Conservation (phyloP, 2,329 filamentous ascomycete genomes). For the Pseudohalonectria lignicola region DNA sequence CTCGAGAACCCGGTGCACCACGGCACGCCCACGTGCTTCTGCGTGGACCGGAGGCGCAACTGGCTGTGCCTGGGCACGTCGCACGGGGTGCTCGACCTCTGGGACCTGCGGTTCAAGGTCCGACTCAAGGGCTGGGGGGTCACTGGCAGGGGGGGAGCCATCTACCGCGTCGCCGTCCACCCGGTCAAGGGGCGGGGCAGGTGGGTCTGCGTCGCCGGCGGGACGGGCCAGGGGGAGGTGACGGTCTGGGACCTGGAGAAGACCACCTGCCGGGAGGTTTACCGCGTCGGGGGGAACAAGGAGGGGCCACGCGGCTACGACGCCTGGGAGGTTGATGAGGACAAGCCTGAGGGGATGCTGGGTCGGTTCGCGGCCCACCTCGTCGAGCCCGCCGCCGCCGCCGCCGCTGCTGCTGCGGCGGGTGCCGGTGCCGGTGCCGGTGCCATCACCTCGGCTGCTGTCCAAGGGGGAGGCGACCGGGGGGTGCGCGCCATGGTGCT, state of each 20-base stretch:
- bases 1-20: slow-evolving; percentile 86
- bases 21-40: slow-evolving; percentile 84
- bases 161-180: slow-evolving; percentile 71
- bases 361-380: slow-evolving; percentile 69
- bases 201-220: slow-evolving; percentile 82
- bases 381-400: slow-evolving; percentile 48
- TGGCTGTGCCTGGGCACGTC: slow-evolving; percentile 90
- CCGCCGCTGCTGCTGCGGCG: slow-evolving; percentile 16
- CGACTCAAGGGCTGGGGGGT: slow-evolving; percentile 82
- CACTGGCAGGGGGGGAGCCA: slow-evolving; percentile 65
- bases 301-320: slow-evolving; percentile 59
- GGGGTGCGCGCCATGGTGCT: slow-evolving; percentile 68
- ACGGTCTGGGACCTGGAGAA: slow-evolving; percentile 96
- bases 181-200: slow-evolving; percentile 67
- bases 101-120: slow-evolving; percentile 93
- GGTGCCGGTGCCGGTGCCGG: slow-evolving; percentile 48
- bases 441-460: neutral
- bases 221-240: slow-evolving; percentile 77
- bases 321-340: slow-evolving; percentile 82
- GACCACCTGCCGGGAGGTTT: slow-evolving; percentile 77
- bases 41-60: slow-evolving; percentile 71
- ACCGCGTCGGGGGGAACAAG: slow-evolving; percentile 56
- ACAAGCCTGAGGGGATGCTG: slow-evolving; percentile 77
- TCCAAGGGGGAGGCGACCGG: slow-evolving; percentile 39
- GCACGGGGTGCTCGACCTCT: slow-evolving; percentile 84